phyloP scores from a whole-genome alignment of 768 basidiomycete species.

The Coprinellus micaceus region DNA sequence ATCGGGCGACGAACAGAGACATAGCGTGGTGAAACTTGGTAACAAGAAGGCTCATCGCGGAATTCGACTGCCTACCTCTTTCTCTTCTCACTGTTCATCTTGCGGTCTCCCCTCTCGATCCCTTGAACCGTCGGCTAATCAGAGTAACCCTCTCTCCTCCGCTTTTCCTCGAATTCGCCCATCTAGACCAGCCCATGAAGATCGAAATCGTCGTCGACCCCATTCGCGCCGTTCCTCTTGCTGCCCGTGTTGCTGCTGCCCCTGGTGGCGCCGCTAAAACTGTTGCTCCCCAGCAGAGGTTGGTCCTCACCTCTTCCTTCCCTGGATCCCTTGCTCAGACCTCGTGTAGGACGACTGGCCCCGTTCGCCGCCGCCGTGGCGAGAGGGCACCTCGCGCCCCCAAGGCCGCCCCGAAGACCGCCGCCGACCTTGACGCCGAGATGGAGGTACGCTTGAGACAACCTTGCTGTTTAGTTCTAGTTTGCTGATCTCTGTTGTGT shows the following conservation, averaged over 20 bases:
- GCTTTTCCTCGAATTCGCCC: slow-evolving; percentile 39
- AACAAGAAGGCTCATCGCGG: slow-evolving; percentile 30
- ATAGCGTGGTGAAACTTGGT: slow-evolving; percentile 35
- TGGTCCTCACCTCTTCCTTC: slow-evolving; percentile 14
- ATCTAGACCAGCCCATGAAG: slow-evolving; percentile 93
- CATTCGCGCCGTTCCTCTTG: slow-evolving; percentile 64
- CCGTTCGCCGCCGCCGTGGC: slow-evolving; percentile 40
- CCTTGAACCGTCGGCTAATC: slow-evolving; percentile 47
- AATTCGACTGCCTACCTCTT: slow-evolving; percentile 24
- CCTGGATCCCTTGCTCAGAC: slow-evolving; percentile 9
- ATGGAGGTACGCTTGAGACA: slow-evolving; percentile 70
- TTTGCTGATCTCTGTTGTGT: slow-evolving; percentile 4
- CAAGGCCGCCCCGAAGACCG: slow-evolving; percentile 63
- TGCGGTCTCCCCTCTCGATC: slow-evolving; percentile 40
- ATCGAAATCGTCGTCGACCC: slow-evolving; percentile 96
- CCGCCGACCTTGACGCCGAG: slow-evolving; percentile 92
- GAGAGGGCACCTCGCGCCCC: slow-evolving; percentile 22
- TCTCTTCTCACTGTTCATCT: slow-evolving; percentile 25
- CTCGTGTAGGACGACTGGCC: slow-evolving; percentile 29
- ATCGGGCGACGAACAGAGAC: slow-evolving; percentile 34
- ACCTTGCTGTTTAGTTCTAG: not conserved
- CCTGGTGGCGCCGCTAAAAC: slow-evolving; percentile 36
- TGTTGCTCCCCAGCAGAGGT: slow-evolving; percentile 25
- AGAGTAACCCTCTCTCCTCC: slow-evolving; percentile 20
- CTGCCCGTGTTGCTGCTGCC: slow-evolving; percentile 81